phyloP scores from a whole-genome alignment of 1,284 basidiomycete genomes.

The Heimioporus punctisporus region DNA sequence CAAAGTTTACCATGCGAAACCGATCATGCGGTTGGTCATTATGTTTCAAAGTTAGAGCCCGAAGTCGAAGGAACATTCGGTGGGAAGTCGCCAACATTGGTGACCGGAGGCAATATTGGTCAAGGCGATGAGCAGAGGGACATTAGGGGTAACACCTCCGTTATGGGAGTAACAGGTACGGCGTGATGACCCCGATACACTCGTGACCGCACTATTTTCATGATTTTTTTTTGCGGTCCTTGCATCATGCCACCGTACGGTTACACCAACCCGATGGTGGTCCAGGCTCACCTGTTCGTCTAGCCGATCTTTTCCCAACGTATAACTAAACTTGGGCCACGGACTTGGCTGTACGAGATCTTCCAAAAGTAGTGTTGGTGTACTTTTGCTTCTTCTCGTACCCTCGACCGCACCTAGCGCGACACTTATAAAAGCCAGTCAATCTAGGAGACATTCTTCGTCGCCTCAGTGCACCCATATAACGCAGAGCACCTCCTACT shows the following conservation, averaged over 20 bases:
- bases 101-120: too few relatives aligned
- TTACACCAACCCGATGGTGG: conserved; percentile 1
- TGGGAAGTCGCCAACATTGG: too few relatives aligned
- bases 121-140: too few relatives aligned
- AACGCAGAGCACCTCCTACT: not conserved
- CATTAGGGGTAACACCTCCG: conserved; percentile 2
- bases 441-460: not conserved
- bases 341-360: too few relatives aligned
- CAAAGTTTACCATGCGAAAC: not conserved
- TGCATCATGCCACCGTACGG: not conserved
- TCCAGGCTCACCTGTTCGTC: not conserved
- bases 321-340: not conserved
- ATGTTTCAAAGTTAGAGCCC: too few relatives aligned
- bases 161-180: conserved; percentile 4
- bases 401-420: not conserved
- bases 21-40: too few relatives aligned
- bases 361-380: not conserved
- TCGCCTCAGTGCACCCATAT: not conserved
- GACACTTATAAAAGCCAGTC: conserved; percentile 18
- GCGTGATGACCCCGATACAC: not conserved
- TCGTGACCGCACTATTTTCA: not conserved
- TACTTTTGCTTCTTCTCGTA: not conserved
- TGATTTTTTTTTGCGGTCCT: too few relatives aligned
- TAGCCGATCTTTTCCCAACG: conserved; percentile 8
- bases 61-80: too few relatives aligned